Evolutionary conservation across 495 filamentous ascomycete species (phyloP).

Genomic region (Penicillium paxilli): DNA sequence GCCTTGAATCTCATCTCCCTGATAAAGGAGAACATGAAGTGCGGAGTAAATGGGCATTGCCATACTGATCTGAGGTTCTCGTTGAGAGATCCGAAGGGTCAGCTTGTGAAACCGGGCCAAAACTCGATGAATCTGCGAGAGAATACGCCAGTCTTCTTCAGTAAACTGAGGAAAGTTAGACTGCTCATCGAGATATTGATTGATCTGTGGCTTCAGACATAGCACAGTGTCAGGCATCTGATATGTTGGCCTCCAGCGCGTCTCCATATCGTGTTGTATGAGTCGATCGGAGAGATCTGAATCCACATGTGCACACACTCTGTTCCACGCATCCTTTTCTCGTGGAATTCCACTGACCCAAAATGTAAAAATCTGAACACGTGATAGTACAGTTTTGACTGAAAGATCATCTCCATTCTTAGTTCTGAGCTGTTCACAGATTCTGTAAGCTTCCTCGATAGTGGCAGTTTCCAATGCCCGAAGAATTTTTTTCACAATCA

Average conservation of each 20-base stretch:
- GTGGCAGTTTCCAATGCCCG: background rate
- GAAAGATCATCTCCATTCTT: background rate
- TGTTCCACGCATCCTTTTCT: conserved; percentile 5
- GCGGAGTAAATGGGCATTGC: too few relatives aligned
- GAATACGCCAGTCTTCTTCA: background rate
- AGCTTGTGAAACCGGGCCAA: background rate
- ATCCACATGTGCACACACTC: background rate
- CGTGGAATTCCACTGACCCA: conserved; percentile 10
- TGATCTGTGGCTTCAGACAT: background rate
- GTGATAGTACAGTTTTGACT: background rate
- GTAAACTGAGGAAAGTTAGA: background rate
- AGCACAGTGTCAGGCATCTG: background rate
- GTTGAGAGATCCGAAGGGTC: background rate
- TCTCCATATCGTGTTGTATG: conserved; percentile 8
- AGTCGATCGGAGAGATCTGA: background rate
- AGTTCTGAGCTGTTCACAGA: background rate
- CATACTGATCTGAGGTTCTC: background rate
- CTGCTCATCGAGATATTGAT: background rate
- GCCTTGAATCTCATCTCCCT: too few relatives aligned
- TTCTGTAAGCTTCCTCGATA: background rate
- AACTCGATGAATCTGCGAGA: background rate
- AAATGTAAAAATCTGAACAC: conserved; percentile 4
- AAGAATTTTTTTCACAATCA: conserved; percentile 15
- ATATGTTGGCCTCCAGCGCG: background rate
- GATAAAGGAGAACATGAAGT: too few relatives aligned